phyloP scores from a whole-genome alignment of 768 basidiomycete genomes.

The Scleroderma citrinum region DNA sequence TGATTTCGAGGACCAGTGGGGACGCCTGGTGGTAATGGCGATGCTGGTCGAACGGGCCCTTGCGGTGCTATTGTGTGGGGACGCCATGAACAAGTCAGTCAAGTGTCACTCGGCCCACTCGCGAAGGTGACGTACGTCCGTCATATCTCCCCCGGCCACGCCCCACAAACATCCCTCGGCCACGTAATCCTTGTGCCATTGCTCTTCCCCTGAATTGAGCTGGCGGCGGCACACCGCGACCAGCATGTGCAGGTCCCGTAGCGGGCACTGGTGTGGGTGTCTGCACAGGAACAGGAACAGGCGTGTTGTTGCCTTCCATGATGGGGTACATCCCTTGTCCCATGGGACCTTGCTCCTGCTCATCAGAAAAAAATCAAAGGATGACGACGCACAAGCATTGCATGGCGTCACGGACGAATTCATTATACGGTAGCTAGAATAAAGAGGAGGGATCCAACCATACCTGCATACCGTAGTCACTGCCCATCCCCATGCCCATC shows the following conservation, averaged over 20 bases:
- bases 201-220: conserved; percentile 41
- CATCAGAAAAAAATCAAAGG: conserved; percentile 8
- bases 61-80: conserved; percentile 31
- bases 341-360: conserved; percentile 57
- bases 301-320: conserved; percentile 51
- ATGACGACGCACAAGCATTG: conserved; percentile 9
- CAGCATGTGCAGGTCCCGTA: conserved; percentile 24
- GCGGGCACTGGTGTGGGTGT: conserved; percentile 27
- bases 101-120: not conserved
- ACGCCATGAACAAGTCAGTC: not conserved
- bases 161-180: conserved; percentile 36
- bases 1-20: conserved; percentile 86
- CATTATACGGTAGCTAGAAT: conserved; percentile 30
- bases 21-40: conserved; percentile 80
- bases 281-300: conserved; percentile 38
- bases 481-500: conserved; percentile 68
- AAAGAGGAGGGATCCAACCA: conserved; percentile 27
- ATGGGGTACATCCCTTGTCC: conserved; percentile 63
- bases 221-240: conserved; percentile 28
- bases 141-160: conserved; percentile 35
- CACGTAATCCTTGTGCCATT: conserved; percentile 38
- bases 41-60: conserved; percentile 68
- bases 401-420: conserved; percentile 26
- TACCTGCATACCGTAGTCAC: conserved; percentile 74
- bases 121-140: conserved; percentile 31